Conservation (phyloP, 2,329 filamentous ascomycete species). For the Fonsecaea erecta region DNA sequence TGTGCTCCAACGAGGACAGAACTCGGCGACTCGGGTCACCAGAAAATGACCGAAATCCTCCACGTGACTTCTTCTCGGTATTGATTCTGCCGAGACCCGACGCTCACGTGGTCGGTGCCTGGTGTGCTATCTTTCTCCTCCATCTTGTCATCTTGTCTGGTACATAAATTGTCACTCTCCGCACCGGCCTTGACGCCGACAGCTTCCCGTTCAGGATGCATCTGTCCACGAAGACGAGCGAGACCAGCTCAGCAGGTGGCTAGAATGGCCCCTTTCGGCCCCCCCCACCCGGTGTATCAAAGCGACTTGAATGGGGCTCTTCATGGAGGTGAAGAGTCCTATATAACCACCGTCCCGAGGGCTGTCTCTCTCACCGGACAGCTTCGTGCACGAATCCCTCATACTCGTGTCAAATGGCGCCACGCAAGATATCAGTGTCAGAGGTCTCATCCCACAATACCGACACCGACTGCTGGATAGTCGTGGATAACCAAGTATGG, state of each 20-base stretch:
- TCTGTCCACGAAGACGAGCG: neutral
- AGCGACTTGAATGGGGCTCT: neutral
- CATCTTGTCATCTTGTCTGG: neutral
- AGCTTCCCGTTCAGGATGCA: neutral
- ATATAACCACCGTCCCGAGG: neutral
- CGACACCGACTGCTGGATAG: constrained; percentile 65
- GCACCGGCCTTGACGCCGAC: constrained; percentile 25
- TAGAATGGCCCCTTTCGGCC: neutral
- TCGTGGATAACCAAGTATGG: constrained; percentile 70
- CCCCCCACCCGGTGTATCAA: neutral
- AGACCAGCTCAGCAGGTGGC: constrained; percentile 2
- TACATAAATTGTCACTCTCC: constrained; percentile 6
- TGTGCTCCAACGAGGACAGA: neutral
- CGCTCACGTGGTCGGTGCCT: neutral
- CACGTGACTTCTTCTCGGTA: too few species aligned
- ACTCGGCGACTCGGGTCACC: neutral
- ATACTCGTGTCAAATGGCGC: constrained; percentile 10
- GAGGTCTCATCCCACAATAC: constrained; percentile 55
- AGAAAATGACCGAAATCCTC: neutral
- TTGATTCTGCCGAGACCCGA: constrained; percentile 2
- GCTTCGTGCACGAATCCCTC: neutral
- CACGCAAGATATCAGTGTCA: constrained; percentile 26
- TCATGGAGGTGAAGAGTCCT: neutral
- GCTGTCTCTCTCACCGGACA: neutral
- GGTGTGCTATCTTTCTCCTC: neutral